Conservation (phyloP, 768 basidiomycete genomes). For the Boletales sp. region DNA sequence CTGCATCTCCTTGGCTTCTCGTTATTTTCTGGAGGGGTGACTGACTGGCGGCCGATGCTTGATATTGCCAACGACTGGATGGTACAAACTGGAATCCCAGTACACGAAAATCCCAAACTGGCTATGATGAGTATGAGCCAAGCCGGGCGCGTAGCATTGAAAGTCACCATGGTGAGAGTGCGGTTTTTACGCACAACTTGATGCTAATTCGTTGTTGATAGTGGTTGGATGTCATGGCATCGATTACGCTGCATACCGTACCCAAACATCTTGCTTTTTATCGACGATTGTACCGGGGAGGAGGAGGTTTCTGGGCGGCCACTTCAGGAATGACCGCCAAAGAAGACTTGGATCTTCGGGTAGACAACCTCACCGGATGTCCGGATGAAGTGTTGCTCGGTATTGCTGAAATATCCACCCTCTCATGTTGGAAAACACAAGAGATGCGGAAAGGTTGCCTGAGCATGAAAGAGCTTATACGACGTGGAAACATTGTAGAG, state of each 20-base stretch:
- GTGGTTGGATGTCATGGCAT: slow-evolving; percentile 80
- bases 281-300: slow-evolving; percentile 58
- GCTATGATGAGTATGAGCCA: slow-evolving; percentile 53
- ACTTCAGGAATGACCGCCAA: slow-evolving; percentile 25
- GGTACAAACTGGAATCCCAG: slow-evolving; percentile 56
- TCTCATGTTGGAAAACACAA: slow-evolving; percentile 71
- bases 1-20: slow-evolving; percentile 74
- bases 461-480: slow-evolving; percentile 71
- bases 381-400: slow-evolving; percentile 75
- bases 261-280: slow-evolving; percentile 67
- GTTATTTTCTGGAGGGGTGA: slow-evolving; percentile 61
- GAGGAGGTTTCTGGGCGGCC: slow-evolving; percentile 43
- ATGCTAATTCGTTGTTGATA: slow-evolving; percentile 30
- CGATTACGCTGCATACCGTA: slow-evolving; percentile 54
- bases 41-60: slow-evolving; percentile 70
- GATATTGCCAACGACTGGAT: slow-evolving; percentile 76
- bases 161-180: slow-evolving; percentile 65
- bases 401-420: slow-evolving; percentile 67
- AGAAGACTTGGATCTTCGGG: slow-evolving; percentile 46
- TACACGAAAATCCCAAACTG: slow-evolving; percentile 61
- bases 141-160: slow-evolving; percentile 57
- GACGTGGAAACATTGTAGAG: slow-evolving; percentile 70
- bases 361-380: slow-evolving; percentile 73
- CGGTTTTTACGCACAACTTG: neutral
- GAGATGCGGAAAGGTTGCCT: slow-evolving; percentile 63